Percentiles rank a stretch among this genome's conserved stretches.
These are phyloP conservation scores for Cryphonectria radicalis DNA, from an alignment of 2,329 filamentous ascomycete genomes.

Conservation along the genomic window DNA sequence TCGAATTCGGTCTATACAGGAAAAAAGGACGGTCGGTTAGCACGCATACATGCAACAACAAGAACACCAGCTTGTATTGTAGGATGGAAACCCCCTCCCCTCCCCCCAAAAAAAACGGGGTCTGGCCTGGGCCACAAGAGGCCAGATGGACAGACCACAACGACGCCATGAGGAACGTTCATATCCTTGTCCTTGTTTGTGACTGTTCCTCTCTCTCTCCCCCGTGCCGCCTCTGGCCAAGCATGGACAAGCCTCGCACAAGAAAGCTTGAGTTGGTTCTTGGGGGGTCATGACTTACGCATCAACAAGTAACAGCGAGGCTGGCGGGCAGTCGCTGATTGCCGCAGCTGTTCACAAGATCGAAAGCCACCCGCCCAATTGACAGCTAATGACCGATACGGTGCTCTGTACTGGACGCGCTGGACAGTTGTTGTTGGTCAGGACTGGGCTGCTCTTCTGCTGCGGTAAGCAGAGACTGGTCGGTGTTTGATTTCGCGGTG, in stretches of 20 bases:
- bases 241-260: neutral
- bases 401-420: neutral
- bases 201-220: neutral
- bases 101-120: neutral
- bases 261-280: slow-evolving; percentile 11
- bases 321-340: slow-evolving; percentile 17
- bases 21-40: slow-evolving; percentile 5
- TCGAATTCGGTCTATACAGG: slow-evolving; percentile 35
- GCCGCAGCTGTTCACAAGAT: slow-evolving; percentile 6
- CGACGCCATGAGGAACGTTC: neutral
- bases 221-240: neutral
- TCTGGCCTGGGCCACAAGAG: neutral
- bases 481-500: neutral
- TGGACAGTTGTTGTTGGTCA: neutral
- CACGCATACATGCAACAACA: neutral
- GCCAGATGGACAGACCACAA: neutral
- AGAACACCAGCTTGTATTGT: neutral
- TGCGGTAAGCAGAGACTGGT: too few species aligned
- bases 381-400: neutral
- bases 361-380: neutral
- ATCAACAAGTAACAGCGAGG: slow-evolving; percentile 23
- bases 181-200: neutral
- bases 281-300: slow-evolving; percentile 23
- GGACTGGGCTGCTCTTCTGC: neutral
- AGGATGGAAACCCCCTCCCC: neutral